These are phyloP conservation scores for Geotrichum candidum DNA, from an alignment of 1,139 yeast species.

Conservation along the genomic window DNA sequence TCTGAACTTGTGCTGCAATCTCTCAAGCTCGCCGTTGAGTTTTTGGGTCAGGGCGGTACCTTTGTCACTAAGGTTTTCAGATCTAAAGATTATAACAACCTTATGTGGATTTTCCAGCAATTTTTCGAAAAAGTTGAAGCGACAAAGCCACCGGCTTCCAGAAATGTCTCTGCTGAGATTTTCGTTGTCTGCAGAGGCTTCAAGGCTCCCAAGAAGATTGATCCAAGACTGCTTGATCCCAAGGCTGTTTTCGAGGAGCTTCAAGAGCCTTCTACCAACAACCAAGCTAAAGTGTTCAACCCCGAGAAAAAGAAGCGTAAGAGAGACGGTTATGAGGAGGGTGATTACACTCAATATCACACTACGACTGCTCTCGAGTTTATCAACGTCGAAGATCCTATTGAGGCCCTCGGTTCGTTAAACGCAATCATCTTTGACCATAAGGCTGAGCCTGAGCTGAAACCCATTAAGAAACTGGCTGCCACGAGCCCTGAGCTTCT, in stretches of 20 bases:
- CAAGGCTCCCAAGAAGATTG: conserved; percentile 92
- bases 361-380: conserved; percentile 73
- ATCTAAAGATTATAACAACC: conserved; percentile 93
- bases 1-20: conserved; percentile 93
- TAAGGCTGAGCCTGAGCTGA: conserved; percentile 65
- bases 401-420: conserved; percentile 69
- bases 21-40: conserved; percentile 89
- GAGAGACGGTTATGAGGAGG: conserved; percentile 97
- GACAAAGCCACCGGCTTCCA: conserved; percentile 96
- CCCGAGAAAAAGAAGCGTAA: conserved; percentile 88
- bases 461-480: conserved; percentile 60
- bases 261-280: conserved; percentile 57
- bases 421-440: conserved; percentile 42
- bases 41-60: conserved; percentile 87
- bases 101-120: conserved; percentile 96
- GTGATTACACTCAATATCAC: conserved; percentile 74
- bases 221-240: conserved; percentile 87
- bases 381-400: conserved; percentile 74
- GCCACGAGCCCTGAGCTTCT: conserved; percentile 71
- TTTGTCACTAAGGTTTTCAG: conserved; percentile 95
- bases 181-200: conserved; percentile 94
- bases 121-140: conserved; percentile 95
- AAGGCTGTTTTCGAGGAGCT: conserved; percentile 91
- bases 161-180: conserved; percentile 98
- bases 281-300: conserved; percentile 86